Evolutionary conservation across 768 basidiomycete genomes (phyloP).

Genomic region (Suillus decipiens): DNA sequence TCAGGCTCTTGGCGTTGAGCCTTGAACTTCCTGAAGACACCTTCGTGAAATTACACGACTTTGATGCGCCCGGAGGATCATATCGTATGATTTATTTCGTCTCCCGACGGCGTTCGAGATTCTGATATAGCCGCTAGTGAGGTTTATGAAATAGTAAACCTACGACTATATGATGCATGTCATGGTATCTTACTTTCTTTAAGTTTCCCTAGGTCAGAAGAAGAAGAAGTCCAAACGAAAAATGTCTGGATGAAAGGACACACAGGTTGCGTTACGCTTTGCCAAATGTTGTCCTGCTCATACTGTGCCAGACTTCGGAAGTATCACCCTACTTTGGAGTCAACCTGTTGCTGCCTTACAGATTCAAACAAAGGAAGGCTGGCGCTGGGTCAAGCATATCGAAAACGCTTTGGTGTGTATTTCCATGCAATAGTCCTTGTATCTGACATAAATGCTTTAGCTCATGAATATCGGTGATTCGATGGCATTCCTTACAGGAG

Average conservation of each 20-base stretch:
- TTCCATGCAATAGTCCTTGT: background rate
- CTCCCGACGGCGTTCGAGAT: background rate
- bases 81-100: conserved; percentile 33
- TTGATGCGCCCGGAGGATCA: conserved; percentile 42
- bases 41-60: conserved; percentile 48
- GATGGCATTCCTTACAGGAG: conserved; percentile 61
- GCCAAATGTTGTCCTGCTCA: background rate
- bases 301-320: conserved; percentile 46
- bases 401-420: conserved; percentile 53
- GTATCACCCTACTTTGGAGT: conserved; percentile 58
- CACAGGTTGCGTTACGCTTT: conserved; percentile 38
- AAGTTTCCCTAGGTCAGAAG: conserved; percentile 51
- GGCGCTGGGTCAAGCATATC: conserved; percentile 63
- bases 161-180: background rate
- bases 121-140: conserved; percentile 37
- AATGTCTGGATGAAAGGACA: conserved; percentile 66
- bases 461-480: conserved; percentile 62
- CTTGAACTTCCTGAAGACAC: conserved; percentile 57
- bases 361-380: conserved; percentile 54
- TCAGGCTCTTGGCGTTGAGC: conserved; percentile 51
- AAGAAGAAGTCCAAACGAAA: conserved; percentile 51
- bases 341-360: conserved; percentile 63
- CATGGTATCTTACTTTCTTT: background rate
- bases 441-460: conserved; percentile 28
- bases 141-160: conserved; percentile 68